Evolutionary conservation across 139 green algal species (phyloP), one percentile per base, ranked within the genome.

Genomic region (Yamagishiella unicocca): DNA sequence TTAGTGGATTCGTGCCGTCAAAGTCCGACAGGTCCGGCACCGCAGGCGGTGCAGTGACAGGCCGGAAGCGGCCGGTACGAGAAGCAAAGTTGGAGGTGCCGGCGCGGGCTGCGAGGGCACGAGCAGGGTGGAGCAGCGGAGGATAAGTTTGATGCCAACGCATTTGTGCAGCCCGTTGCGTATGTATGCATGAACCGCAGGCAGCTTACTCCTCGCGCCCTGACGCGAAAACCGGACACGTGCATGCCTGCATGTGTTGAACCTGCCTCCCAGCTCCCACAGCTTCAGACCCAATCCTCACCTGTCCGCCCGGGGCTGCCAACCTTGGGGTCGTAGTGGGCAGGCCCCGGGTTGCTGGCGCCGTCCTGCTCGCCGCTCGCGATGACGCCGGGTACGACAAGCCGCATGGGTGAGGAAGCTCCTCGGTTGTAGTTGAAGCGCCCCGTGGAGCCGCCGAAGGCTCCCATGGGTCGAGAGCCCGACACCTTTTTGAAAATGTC

Each of bases 21-120:
- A 33, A 80, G 19, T 87, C 67, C 8, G 66, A 43, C 24, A 87
- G 35, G 67, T 87, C 82, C 22, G 67, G 67, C 12, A 87, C 82
- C 6, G 67, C 82, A 1, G 82, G 67, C 14, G 82, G 82, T 25
- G 82, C 82, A 0, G 82, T 87, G 35, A 80, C 43, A 14, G 82
- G 82, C 24, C 82, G 82, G 82, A 87, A 87, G 68, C 82, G 82
- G 35, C 67, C 67, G 0, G 67, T 80, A 10, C 37, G 35, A 2
- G 46, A 72, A 1, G 82, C 67, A 12, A 87, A 87, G 25, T 55
- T 53, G 45, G 45, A 68, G 4, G 38, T 87, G 14, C 66, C 81
- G 46, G 35, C 71, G 2, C 67, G 66, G 0, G 19, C 79, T 80
- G 46, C 50, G 19, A 27, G 37, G 27, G 31, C 24, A 35, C 5